Percentiles rank a stretch among this genome's conserved stretches.
Evolutionary conservation across 1,284 basidiomycete genomes (phyloP).

Genomic region (Microbotryomycetes sp.): DNA sequence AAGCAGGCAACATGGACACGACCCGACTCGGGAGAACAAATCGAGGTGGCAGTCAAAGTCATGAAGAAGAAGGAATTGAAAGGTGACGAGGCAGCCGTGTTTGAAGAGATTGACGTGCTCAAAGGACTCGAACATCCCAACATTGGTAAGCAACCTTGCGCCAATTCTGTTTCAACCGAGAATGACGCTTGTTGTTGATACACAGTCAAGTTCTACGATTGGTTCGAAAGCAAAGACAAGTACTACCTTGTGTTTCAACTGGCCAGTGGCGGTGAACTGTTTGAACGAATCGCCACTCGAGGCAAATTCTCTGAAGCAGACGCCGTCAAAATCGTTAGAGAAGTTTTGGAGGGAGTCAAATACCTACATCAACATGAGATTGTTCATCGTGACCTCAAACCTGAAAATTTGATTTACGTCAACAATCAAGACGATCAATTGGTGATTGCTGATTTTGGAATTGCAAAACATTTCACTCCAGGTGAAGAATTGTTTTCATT

Average conservation of each 20-base stretch:
- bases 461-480: slow-evolving; percentile 78
- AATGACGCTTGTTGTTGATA: neutral
- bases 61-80: slow-evolving; percentile 30
- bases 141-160: slow-evolving; percentile 49
- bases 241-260: slow-evolving; percentile 89
- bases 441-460: slow-evolving; percentile 94
- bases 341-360: slow-evolving; percentile 40
- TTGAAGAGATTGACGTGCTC: slow-evolving; percentile 74
- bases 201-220: slow-evolving; percentile 81
- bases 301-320: slow-evolving; percentile 88
- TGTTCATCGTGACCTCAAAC: slow-evolving; percentile 60
- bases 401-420: slow-evolving; percentile 45
- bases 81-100: slow-evolving; percentile 16
- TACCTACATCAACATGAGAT: slow-evolving; percentile 57
- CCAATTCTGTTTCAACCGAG: slow-evolving; percentile 2
- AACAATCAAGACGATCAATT: slow-evolving; percentile 53
- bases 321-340: slow-evolving; percentile 66
- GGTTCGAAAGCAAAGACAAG: slow-evolving; percentile 84
- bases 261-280: slow-evolving; percentile 67
- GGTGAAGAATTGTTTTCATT: slow-evolving; percentile 72
- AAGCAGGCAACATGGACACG: slow-evolving; percentile 28
- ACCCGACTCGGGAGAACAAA: slow-evolving; percentile 15
- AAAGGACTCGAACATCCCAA: slow-evolving; percentile 80
- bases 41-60: slow-evolving; percentile 33
- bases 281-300: slow-evolving; percentile 69